Evolutionary conservation across 805 yeast genomes (phyloP).

Genomic region (Blastobotrys americana): DNA sequence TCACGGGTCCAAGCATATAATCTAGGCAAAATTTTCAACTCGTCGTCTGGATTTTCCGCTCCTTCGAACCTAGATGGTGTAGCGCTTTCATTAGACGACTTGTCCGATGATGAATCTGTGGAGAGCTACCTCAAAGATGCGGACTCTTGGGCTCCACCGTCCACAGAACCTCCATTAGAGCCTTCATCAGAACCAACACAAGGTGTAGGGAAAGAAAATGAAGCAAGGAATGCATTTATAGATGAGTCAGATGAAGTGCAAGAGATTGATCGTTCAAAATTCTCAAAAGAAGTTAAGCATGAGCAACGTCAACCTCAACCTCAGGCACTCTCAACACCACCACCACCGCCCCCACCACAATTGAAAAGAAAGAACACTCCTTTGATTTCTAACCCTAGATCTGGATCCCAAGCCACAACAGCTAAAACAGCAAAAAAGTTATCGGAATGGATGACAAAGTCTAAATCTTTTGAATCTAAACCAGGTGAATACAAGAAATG

Average conservation of each 20-base stretch:
- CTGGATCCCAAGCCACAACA: neutral
- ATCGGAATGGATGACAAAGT: neutral
- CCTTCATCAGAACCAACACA: neutral
- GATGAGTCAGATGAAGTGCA: no score
- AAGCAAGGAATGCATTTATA: neutral
- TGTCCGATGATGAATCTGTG: neutral
- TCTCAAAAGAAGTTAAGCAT: neutral
- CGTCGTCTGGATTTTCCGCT: neutral
- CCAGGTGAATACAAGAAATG: neutral
- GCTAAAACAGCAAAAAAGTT: neutral
- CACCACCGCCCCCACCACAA: no score
- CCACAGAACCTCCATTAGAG: neutral
- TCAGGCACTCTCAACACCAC: neutral
- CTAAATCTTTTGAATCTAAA: neutral
- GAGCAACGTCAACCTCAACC: neutral
- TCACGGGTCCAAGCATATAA: neutral
- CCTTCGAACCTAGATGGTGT: neutral
- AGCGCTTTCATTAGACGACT: neutral
- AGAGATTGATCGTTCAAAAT: no score
- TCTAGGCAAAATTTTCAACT: neutral
- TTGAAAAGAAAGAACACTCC: no score
- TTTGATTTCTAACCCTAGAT: neutral
- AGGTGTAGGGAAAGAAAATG: neutral
- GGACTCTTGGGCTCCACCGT: neutral
- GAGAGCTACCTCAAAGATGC: neutral